Evolutionary conservation across 208 protist genomes (phyloP), one percentile per base, ranked within the genome.

Genomic region (Trypanosoma theileri): DNA sequence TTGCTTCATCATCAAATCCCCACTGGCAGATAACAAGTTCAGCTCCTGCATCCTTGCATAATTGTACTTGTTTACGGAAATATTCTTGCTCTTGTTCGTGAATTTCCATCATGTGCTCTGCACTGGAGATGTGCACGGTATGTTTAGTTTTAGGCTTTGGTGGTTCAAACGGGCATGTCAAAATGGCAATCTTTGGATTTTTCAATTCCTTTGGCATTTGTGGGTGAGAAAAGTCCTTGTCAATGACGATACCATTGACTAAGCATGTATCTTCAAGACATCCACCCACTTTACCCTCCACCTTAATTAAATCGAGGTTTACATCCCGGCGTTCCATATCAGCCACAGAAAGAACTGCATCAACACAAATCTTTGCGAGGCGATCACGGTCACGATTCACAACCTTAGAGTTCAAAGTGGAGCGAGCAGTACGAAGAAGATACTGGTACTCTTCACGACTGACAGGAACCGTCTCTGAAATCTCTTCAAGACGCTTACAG

Each of bases 1-100:
- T 99, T n/a, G 99, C 99, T 85, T 99, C 99, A 80, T 99, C 99
- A 84, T 99, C 99, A 79, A 99, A 99, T 62, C 99, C 99, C 99
- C 99, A 99, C 89, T 99, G 99, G 85, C 99, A 99, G 73, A 99
- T 91, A 60, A 99, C 98, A 17, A 99, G 85, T 71, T 98, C 99
- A 14, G 98, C 96, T 28, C 99, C 99, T 35, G 91, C 87, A 16
- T 98, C 94, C 85, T 99, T 99, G 69, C 93, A 95, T 40, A 87
- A 77, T 56, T 94, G 63, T 21, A 98, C 89, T 67, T 96, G 76
- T 12, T 99, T 86, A 26, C 86, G 75, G 84, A 99, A 99, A 81
- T 99, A 99, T 63, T 97, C 84, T 80, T 99, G 97, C 92, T 99
- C 99, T 62, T 98, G 80, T 50, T 94, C 78, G 71, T 98, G 89